Percentiles rank a stretch among this genome's conserved stretches.
Conservation (phyloP, 2,329 filamentous ascomycete genomes). For the Amauroascus verrucosus region DNA sequence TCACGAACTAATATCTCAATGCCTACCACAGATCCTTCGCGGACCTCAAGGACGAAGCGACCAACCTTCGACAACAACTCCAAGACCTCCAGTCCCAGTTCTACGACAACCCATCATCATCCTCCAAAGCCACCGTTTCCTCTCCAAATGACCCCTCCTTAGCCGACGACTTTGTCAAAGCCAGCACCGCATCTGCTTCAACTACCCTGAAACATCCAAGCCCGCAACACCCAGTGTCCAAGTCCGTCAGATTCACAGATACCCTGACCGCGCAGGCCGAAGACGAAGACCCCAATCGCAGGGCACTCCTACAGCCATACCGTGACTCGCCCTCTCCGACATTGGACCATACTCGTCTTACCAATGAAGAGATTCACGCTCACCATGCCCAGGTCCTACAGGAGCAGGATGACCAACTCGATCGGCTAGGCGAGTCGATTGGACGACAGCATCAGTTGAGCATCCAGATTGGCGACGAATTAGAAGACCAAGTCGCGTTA, state of each 20-base stretch:
- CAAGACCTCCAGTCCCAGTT: conserved; percentile 71
- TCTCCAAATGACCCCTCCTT: conserved; percentile 55
- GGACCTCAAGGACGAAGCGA: conserved; percentile 56
- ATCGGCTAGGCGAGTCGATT: conserved; percentile 74
- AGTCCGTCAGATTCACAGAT: conserved; percentile 82
- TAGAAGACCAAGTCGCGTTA: conserved; percentile 80
- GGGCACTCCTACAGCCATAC: conserved; percentile 49
- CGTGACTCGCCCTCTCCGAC: conserved; percentile 48
- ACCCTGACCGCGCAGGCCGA: conserved; percentile 32
- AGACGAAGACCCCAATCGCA: conserved; percentile 40
- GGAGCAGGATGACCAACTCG: conserved; percentile 93
- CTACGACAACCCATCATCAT: conserved; percentile 37
- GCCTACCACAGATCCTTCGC: conserved; percentile 23
- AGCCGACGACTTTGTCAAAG: conserved; percentile 54
- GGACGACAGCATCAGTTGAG: conserved; percentile 81
- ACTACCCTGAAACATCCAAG: conserved; percentile 36
- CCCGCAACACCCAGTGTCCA: conserved; percentile 42
- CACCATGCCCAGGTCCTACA: conserved; percentile 71
- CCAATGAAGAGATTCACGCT: conserved; percentile 75
- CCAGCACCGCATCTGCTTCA: conserved; percentile 34
- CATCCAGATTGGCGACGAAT: conserved; percentile 92
- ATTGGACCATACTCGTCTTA: conserved; percentile 47
- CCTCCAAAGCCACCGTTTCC: conserved; percentile 42
- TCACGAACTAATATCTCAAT: not conserved
- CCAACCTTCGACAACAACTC: conserved; percentile 61